Conservation (phyloP, 2,329 filamentous ascomycete genomes). For the Aspergillus sclerotialis region DNA sequence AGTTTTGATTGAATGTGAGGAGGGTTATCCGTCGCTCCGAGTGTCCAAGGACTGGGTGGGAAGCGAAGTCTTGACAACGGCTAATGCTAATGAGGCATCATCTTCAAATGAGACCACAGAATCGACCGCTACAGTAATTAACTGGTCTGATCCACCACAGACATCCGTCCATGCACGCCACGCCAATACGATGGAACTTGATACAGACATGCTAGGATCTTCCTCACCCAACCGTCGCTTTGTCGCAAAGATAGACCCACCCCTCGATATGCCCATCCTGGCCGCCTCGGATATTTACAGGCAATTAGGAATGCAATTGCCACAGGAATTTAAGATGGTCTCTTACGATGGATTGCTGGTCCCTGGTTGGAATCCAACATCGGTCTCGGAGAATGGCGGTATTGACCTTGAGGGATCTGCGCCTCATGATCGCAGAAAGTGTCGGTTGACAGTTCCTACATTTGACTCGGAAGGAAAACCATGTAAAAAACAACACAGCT, state of each 20-base stretch:
- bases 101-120: conserved; percentile 13
- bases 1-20: conserved; percentile 38
- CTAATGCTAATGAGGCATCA: conserved; percentile 17
- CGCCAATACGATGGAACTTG: conserved; percentile 29
- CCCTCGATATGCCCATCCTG: conserved; percentile 36
- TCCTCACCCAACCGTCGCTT: conserved; percentile 38
- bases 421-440: conserved; percentile 23
- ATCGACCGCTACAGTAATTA: conserved; percentile 24
- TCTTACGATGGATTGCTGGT: conserved; percentile 34
- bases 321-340: conserved; percentile 32
- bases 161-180: conserved; percentile 27
- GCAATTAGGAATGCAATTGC: conserved; percentile 31
- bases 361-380: conserved; percentile 20
- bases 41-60: conserved; percentile 39
- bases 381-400: conserved; percentile 15
- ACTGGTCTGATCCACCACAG: conserved; percentile 34
- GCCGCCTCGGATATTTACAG: conserved; percentile 36
- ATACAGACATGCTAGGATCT: conserved; percentile 30
- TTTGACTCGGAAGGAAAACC: conserved; percentile 24
- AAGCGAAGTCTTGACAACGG: conserved; percentile 24
- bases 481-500: conserved; percentile 31
- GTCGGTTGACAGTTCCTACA: conserved; percentile 24
- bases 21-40: conserved; percentile 37
- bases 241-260: conserved; percentile 35
- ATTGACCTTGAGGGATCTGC: conserved; percentile 19